Percentiles rank a stretch among this genome's conserved stretches.
phyloP scores from a whole-genome alignment of 2,329 filamentous ascomycete genomes.

The Talaromyces sp. region DNA sequence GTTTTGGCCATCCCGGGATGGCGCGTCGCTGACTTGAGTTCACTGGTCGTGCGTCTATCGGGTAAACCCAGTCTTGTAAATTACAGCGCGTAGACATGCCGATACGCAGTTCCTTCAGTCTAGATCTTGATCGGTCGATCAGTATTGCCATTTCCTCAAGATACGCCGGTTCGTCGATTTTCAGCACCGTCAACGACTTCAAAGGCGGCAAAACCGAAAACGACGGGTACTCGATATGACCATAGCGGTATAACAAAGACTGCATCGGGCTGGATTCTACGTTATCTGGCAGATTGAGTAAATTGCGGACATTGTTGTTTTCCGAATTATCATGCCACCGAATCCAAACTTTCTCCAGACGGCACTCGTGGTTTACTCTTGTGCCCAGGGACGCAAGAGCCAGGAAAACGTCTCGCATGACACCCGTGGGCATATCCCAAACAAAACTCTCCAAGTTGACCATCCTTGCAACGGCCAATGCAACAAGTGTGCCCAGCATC shows the following conservation, averaged over 20 bases:
- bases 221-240: conserved; percentile 69
- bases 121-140: conserved; percentile 63
- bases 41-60: conserved; percentile 14
- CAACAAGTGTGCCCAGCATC: conserved; percentile 80
- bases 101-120: conserved; percentile 66
- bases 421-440: conserved; percentile 87
- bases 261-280: background rate
- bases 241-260: conserved; percentile 48
- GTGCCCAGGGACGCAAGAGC: conserved; percentile 67
- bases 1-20: conserved; percentile 25
- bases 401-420: conserved; percentile 75
- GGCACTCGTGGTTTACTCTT: conserved; percentile 56
- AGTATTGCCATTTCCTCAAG: conserved; percentile 76
- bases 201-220: conserved; percentile 72
- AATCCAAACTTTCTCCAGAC: conserved; percentile 70
- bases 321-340: conserved; percentile 74
- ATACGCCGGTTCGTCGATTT: conserved; percentile 78
- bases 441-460: conserved; percentile 73
- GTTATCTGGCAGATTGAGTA: background rate
- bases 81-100: conserved; percentile 54
- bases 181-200: conserved; percentile 69
- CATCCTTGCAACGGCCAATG: conserved; percentile 76
- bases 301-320: conserved; percentile 21
- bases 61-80: conserved; percentile 24
- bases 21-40: conserved; percentile 5